Percentiles rank a stretch among this genome's conserved stretches.
phyloP scores from a whole-genome alignment of 768 basidiomycete genomes.

The Boletus barrowsii region DNA sequence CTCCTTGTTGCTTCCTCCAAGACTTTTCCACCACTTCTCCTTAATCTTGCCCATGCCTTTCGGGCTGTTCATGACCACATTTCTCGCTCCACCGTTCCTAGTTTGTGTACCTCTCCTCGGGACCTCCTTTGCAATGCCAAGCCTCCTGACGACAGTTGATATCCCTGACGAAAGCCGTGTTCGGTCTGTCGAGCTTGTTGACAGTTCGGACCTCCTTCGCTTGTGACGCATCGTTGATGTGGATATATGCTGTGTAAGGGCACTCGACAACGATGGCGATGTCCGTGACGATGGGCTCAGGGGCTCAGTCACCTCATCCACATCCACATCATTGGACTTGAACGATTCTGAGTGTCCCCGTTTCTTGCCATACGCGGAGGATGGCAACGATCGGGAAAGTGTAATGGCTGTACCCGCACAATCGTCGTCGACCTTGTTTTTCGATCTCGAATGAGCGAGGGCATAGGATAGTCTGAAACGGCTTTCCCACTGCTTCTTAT shows the following conservation, averaged over 20 bases:
- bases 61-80: background rate
- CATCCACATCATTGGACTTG: background rate
- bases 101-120: constrained; percentile 1
- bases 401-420: background rate
- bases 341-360: constrained; percentile 11
- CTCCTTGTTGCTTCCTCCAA: constrained; percentile 22
- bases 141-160: constrained; percentile 45
- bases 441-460: background rate
- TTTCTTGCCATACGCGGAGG: constrained; percentile 4
- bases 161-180: constrained; percentile 66
- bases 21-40: constrained; percentile 47
- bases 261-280: background rate
- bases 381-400: background rate
- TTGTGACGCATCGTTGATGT: background rate
- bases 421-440: background rate
- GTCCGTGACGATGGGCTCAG: background rate
- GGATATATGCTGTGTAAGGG: background rate
- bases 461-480: constrained; percentile 21
- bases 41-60: background rate
- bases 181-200: constrained; percentile 14
- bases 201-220: background rate
- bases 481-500: constrained; percentile 82
- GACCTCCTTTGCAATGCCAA: constrained; percentile 8
- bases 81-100: constrained; percentile 8
- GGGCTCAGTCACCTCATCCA: background rate